Base-by-base conservation (phyloP, 176 grass and related monocot species). In the Stipa capillata region DNA sequence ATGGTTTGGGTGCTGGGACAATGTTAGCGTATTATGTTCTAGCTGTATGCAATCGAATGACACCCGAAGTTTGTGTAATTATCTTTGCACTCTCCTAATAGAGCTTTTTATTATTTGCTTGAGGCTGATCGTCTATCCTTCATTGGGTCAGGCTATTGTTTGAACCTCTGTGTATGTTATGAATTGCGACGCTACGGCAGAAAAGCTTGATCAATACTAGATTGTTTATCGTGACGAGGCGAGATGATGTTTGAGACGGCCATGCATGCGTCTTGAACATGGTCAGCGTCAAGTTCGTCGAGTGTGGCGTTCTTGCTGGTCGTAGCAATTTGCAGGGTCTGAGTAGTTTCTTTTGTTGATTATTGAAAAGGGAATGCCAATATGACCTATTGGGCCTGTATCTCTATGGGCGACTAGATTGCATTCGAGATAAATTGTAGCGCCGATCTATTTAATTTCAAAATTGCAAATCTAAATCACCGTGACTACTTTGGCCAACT, bases 61-160 rank as follows among this genome's bases (percentile, higher is more conserved):
- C 27, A 61, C 65, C 77, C 36, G 60, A 84, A 69, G 51, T 52
- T 88, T 75, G 42, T 88, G 86, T 84, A 88, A 80, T 73, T 69
- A 80, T 80, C 3, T 84, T 59, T 59, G 69, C 44, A 66, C 52
- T 73, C 51, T 52, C 18, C 24, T 25, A 18, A 59, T 76, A 8
- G 14, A 56, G 70, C 5, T 28, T 18, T 25, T 8, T 17, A 8
- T 20, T 35, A 51, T 51, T 76, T 16, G 5, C 24, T 35, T 16
- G 24, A n/a, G 11, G 14, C 17, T 82, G 23, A 52, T 51, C 2
- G 16, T 20, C 1, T 9, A 56, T 69, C 65, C 13, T 68, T 44
- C 0, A 6, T n/a, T 40, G 21, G 7, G n/a, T 79, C 36, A 53
- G 40, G 7, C 6, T 8, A 9, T 20, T 20, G 16, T 35, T 35